Evolutionary conservation across 2,329 filamentous ascomycete genomes (phyloP).

Genomic region (Stylonectria norvegica): DNA sequence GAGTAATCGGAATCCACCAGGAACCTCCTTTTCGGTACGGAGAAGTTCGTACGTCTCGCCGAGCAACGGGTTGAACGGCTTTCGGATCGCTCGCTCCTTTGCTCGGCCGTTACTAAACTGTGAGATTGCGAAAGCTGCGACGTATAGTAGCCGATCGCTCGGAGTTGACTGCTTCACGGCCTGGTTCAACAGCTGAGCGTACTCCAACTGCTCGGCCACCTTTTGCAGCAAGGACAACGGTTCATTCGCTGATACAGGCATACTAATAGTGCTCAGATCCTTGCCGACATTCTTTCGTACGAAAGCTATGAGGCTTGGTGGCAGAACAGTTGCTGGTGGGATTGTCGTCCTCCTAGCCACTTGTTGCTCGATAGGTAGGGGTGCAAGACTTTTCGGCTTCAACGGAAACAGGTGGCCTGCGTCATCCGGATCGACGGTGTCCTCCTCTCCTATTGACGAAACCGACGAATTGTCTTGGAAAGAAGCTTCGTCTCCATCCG

Average conservation of each 20-base stretch:
- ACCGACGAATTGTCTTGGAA: slow-evolving; percentile 55
- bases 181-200: slow-evolving; percentile 76
- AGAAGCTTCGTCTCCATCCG: slow-evolving; percentile 53
- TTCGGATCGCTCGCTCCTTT: slow-evolving; percentile 88
- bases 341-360: slow-evolving; percentile 69
- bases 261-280: slow-evolving; percentile 91
- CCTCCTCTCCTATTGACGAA: slow-evolving; percentile 58
- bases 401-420: slow-evolving; percentile 65
- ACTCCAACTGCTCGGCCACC: slow-evolving; percentile 86
- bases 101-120: slow-evolving; percentile 77
- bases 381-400: slow-evolving; percentile 71
- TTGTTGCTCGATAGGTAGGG: slow-evolving; percentile 66
- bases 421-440: slow-evolving; percentile 57
- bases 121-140: slow-evolving; percentile 88
- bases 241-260: slow-evolving; percentile 96
- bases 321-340: slow-evolving; percentile 68
- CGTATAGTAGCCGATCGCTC: slow-evolving; percentile 72
- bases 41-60: slow-evolving; percentile 95
- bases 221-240: slow-evolving; percentile 85
- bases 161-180: slow-evolving; percentile 61
- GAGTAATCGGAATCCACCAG: slow-evolving; percentile 79
- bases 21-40: slow-evolving; percentile 70
- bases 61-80: slow-evolving; percentile 95
- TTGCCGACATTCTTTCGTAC: slow-evolving; percentile 97
- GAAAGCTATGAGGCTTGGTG: slow-evolving; percentile 90